Evolutionary conservation across 2,329 filamentous ascomycete species (phyloP), one percentile per base, ranked within the genome.

Genomic region (Elsinoe batatas): DNA sequence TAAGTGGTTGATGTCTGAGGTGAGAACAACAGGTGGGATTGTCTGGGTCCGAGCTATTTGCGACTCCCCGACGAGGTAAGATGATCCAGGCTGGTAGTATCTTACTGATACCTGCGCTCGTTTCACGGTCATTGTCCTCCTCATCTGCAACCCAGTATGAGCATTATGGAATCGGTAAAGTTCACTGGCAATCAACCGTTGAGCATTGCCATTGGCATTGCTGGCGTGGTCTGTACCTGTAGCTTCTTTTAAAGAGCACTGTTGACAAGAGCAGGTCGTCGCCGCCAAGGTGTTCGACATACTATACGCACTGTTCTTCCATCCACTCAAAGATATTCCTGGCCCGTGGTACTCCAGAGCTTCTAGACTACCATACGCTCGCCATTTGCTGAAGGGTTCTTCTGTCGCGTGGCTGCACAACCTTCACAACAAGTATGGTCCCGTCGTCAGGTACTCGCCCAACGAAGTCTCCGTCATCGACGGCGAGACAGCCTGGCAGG

Each of bases 401-500:
- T 38, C 57, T 1, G 18, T 43, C 1, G 8, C 33, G 13, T 58
- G 51, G 35, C 17, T 58, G 18, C 61, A 60, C 18, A 36, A 63
- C 2, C 62, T 71, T 2, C 73, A 76, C 50, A 61, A 68, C 10
- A 63, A 66, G 49, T 74, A 73, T 56, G 74, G 74, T 18, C 67
- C 72, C 1, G 71, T 69, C 2, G 71, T 76, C 0, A 67, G 73
- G 7, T 58, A 75, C 4, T 64, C 66, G 0, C 74, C 73, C 0
- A 68, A 67, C 26, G 71, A 76, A 57, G 57, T 75, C 0, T 73
- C 72, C 1, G 73, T 74, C 62, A 74, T 67, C 53, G 68, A 69
- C 2, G 69, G 63, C n/a, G 71, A 74, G 1, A 69, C 67, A 1
- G 71, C 71, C 1, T 74, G 69, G 67, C 66, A 67, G 49, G 72